phyloP scores from a whole-genome alignment of 2,329 filamentous ascomycete species.

The Parascedosporium putredinis region DNA sequence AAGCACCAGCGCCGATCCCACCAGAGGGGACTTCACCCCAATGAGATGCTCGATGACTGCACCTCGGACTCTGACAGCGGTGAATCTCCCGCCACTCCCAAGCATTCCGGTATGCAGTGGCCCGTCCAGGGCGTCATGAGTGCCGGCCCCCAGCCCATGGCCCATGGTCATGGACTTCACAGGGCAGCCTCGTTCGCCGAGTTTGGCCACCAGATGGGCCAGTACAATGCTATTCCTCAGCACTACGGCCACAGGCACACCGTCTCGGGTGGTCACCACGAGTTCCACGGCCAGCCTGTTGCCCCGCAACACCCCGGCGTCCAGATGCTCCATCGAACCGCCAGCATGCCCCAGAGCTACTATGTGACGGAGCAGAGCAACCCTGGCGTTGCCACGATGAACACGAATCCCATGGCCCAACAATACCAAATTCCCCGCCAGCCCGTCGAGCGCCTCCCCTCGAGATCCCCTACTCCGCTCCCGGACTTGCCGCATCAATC shows the following conservation, averaged over 20 bases:
- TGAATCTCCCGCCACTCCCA: constrained; percentile 49
- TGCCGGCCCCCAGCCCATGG: constrained; percentile 20
- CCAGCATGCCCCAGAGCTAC: constrained; percentile 36
- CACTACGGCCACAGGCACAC: constrained; percentile 35
- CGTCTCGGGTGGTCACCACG: constrained; percentile 31
- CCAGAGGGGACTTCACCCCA: constrained; percentile 45
- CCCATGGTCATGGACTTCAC: constrained; percentile 32
- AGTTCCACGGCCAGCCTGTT: constrained; percentile 31
- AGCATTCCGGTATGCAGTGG: constrained; percentile 42
- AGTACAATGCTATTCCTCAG: constrained; percentile 9
- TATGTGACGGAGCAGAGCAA: constrained; percentile 54
- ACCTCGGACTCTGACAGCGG: constrained; percentile 47
- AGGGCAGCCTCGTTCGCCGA: constrained; percentile 45
- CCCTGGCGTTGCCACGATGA: constrained; percentile 52
- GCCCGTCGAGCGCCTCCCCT: constrained; percentile 32
- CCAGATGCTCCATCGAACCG: constrained; percentile 38
- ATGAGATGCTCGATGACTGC: constrained; percentile 42
- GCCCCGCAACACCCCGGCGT: constrained; percentile 33
- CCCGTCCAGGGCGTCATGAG: constrained; percentile 29
- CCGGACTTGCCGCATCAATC: constrained; percentile 37
- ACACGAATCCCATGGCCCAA: constrained; percentile 37
- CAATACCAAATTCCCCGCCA: constrained; percentile 43
- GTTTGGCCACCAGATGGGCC: constrained; percentile 38
- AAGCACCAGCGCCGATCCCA: constrained; percentile 55
- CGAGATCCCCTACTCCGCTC: constrained; percentile 40